These are phyloP conservation scores for Geotrichum klebahnii DNA, from an alignment of 1,139 yeast species.

Conservation along the genomic window DNA sequence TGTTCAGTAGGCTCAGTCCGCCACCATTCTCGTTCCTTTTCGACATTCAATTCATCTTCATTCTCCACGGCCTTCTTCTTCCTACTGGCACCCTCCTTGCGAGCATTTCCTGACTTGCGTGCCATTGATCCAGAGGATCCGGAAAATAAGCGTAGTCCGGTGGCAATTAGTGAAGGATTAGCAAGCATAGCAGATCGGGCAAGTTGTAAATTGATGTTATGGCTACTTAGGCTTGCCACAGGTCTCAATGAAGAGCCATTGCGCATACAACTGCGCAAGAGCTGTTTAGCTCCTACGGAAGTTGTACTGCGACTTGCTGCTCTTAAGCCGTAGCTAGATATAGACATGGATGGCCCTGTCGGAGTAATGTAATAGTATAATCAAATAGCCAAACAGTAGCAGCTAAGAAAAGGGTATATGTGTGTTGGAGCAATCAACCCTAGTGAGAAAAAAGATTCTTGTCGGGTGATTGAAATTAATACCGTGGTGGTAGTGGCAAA, in stretches of 20 bases:
- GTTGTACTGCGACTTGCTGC: too few species aligned
- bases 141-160: not conserved
- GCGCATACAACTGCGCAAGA: too few species aligned
- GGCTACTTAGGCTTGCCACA: too few species aligned
- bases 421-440: constrained; percentile 3
- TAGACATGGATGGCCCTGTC: too few species aligned
- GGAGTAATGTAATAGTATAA: too few species aligned
- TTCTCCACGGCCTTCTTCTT: not conserved
- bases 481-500: constrained; percentile 10
- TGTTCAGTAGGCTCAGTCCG: constrained; percentile 2
- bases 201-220: not conserved
- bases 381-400: not conserved
- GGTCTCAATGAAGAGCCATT: too few species aligned
- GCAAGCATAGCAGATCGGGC: not conserved
- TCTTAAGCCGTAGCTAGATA: too few species aligned
- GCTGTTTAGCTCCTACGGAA: too few species aligned
- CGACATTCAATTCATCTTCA: constrained; percentile 1
- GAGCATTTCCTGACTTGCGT: not conserved
- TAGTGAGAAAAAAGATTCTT: not conserved
- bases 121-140: constrained; percentile 6
- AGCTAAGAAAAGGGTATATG: not conserved
- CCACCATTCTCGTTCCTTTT: constrained; percentile 13
- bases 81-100: not conserved
- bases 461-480: constrained; percentile 6
- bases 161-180: not conserved